Evolutionary conservation across 306 rosid genomes (phyloP).

Genomic region (Ochetophila trinervis): DNA sequence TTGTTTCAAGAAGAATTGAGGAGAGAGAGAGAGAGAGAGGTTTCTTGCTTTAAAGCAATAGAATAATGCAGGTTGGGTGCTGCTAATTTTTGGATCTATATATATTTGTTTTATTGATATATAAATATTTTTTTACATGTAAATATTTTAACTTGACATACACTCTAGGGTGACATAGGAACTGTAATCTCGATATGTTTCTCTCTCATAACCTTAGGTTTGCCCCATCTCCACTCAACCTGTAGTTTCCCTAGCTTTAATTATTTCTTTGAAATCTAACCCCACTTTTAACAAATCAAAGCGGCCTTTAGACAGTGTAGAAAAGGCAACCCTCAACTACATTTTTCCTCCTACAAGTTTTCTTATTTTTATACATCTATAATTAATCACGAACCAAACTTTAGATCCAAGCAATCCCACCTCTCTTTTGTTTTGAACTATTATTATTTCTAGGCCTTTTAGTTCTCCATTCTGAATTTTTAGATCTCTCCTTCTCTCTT

Average conservation of each 20-base stretch:
- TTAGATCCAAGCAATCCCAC: conserved; percentile 57
- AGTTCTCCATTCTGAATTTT: conserved; percentile 30
- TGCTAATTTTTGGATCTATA: conserved; percentile 13
- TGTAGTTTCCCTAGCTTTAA: background rate
- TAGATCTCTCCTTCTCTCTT: conserved; percentile 31
- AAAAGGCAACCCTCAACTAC: conserved; percentile 35
- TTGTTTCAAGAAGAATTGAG: background rate
- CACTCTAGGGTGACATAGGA: conserved; percentile 76
- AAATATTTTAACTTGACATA: conserved; percentile 45
- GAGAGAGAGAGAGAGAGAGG: conserved; percentile 25
- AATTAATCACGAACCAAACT: conserved; percentile 42
- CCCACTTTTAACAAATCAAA: conserved; percentile 20
- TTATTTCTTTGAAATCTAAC: conserved; percentile 8
- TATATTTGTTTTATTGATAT: background rate
- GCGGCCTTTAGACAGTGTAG: conserved; percentile 37
- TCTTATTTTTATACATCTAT: conserved; percentile 14
- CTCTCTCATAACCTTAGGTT: conserved; percentile 36
- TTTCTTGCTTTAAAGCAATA: conserved; percentile 58
- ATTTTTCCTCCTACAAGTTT: conserved; percentile 55
- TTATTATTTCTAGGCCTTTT: conserved; percentile 12
- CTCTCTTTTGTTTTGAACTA: conserved; percentile 28
- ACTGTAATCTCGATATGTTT: conserved; percentile 37
- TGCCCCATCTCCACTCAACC: conserved; percentile 70
- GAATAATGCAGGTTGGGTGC: conserved; percentile 48
- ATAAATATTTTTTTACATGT: conserved; percentile 3